phyloP scores from a whole-genome alignment of 1,139 yeast genomes.

The Candida smagusa region DNA sequence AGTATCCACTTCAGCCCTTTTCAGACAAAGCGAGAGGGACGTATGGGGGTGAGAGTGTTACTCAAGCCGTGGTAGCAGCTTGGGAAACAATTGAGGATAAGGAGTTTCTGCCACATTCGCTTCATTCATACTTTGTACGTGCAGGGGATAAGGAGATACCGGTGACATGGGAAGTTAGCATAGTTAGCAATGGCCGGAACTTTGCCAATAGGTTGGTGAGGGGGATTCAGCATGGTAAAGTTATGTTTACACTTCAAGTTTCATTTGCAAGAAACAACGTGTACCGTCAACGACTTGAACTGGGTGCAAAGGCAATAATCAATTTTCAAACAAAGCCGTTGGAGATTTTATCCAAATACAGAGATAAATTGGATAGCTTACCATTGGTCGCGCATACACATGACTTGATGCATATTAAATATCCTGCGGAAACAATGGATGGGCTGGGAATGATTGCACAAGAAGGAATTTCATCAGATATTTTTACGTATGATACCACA shows the following conservation, averaged over 20 bases:
- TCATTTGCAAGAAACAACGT: constrained; percentile 34
- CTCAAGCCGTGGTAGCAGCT: constrained; percentile 37
- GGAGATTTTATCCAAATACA: constrained; percentile 29
- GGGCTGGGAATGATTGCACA: constrained; percentile 6
- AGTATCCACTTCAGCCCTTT: constrained; percentile 35
- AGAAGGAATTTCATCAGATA: constrained; percentile 3
- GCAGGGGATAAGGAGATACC: constrained; percentile 31
- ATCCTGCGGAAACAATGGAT: constrained; percentile 29
- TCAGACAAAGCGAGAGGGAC: constrained; percentile 31
- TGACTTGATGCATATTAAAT: constrained; percentile 27
- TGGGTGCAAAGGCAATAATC: constrained; percentile 23
- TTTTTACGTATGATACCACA: constrained; percentile 16
- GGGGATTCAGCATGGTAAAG: constrained; percentile 31
- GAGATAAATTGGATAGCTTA: constrained; percentile 25
- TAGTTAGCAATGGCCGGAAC: constrained; percentile 32
- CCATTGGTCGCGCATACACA: constrained; percentile 28
- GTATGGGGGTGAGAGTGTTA: constrained; percentile 41
- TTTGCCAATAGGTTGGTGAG: constrained; percentile 34
- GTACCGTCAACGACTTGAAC: constrained; percentile 13
- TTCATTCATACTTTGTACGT: constrained; percentile 39
- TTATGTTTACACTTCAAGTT: constrained; percentile 30
- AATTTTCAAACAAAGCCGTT: constrained; percentile 32
- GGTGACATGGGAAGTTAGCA: constrained; percentile 34
- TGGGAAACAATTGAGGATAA: constrained; percentile 31
- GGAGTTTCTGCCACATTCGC: constrained; percentile 36